Conservation (phyloP, 2,329 filamentous ascomycete genomes). For the Colletotrichum higginsianum region DNA sequence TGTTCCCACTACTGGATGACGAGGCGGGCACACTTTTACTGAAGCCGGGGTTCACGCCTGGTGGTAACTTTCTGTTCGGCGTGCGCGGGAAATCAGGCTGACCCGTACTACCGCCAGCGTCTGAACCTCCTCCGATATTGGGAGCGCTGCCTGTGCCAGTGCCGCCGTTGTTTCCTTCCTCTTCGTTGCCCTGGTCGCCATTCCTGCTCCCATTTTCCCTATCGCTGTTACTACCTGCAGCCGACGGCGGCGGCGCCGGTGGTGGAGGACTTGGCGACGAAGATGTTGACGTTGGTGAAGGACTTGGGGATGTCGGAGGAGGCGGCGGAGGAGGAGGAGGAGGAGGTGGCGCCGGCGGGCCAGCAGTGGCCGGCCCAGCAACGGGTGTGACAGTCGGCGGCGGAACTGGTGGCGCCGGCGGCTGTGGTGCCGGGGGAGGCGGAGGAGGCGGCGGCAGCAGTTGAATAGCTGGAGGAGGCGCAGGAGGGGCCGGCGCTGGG, state of each 20-base stretch:
- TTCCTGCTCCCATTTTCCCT: not conserved
- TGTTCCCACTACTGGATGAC: not conserved
- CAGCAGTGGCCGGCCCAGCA: too few species aligned
- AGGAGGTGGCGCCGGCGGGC: not conserved
- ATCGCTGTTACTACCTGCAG: not conserved
- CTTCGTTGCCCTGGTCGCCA: not conserved
- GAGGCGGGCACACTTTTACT: not conserved
- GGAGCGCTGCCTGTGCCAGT: not conserved
- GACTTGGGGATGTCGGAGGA: too few species aligned
- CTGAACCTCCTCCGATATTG: not conserved
- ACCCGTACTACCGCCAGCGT: not conserved
- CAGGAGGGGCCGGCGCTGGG: not conserved
- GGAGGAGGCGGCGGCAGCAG: not conserved
- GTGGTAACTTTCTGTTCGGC: too few species aligned
- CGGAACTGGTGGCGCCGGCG: not conserved
- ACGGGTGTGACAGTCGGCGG: too few species aligned
- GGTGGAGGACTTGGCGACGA: not conserved
- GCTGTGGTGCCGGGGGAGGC: not conserved
- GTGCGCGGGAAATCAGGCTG: too few species aligned
- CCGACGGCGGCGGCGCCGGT: not conserved
- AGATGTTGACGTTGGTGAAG: too few species aligned
- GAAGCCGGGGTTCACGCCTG: too few species aligned
- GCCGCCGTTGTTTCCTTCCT: not conserved
- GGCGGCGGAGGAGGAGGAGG: not conserved
- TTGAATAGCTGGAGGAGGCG: not conserved